These are phyloP conservation scores for Malassezia obtusa DNA, from an alignment of 1,284 basidiomycete genomes.

Conservation along the genomic window DNA sequence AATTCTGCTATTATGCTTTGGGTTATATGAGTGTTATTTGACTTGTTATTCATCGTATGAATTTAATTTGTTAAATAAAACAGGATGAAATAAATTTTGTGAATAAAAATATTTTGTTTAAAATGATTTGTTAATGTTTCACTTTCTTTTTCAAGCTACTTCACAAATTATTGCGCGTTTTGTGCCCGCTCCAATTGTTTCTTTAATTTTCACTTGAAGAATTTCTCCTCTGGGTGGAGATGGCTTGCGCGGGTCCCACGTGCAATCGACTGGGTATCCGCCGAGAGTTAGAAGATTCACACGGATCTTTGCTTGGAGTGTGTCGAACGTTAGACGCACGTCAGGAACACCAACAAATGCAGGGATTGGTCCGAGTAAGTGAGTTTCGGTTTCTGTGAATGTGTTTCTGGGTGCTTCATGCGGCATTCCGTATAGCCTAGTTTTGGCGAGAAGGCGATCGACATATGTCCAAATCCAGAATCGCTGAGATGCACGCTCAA, in stretches of 20 bases:
- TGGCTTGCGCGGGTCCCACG: not conserved
- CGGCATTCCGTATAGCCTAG: too few species aligned
- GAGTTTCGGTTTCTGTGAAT: not conserved
- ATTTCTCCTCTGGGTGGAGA: slow-evolving; percentile 3
- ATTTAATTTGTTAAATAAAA: not conserved
- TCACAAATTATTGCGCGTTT: slow-evolving; percentile 11
- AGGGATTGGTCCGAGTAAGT: slow-evolving; percentile 8
- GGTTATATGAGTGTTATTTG: too few species aligned
- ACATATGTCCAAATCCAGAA: slow-evolving; percentile 24
- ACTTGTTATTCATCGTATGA: not conserved
- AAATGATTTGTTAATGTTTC: not conserved
- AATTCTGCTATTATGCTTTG: too few species aligned
- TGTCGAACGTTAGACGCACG: slow-evolving; percentile 17
- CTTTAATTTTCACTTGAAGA: slow-evolving; percentile 6
- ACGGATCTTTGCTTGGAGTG: slow-evolving; percentile 17
- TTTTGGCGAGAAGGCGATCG: slow-evolving; percentile 15
- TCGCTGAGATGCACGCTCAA: slow-evolving; percentile 17
- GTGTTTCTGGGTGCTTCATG: too few species aligned
- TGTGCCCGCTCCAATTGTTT: slow-evolving; percentile 4
- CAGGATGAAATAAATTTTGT: not conserved
- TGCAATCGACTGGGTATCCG: slow-evolving; percentile 6
- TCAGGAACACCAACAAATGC: slow-evolving; percentile 22
- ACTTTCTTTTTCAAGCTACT: not conserved
- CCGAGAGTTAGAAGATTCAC: slow-evolving; percentile 16
- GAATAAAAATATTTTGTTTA: not conserved